phyloP scores from a whole-genome alignment of 2,329 filamentous ascomycete genomes.

The Pseudogymnoascus sp. region DNA sequence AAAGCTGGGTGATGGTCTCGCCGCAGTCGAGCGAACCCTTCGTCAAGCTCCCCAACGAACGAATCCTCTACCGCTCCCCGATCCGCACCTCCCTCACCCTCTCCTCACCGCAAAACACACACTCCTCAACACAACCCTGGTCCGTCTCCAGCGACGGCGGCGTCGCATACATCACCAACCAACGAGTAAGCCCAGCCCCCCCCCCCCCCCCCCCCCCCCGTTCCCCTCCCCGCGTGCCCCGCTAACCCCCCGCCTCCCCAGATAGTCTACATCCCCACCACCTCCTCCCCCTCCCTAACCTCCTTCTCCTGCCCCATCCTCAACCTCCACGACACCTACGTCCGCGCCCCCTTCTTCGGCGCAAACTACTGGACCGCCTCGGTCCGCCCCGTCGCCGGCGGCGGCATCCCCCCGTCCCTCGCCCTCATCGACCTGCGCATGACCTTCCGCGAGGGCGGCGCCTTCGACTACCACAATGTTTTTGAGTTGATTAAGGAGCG shows the following conservation, averaged over 20 bases:
- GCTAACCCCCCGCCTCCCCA: slow-evolving; percentile 32
- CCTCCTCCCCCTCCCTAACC: slow-evolving; percentile 57
- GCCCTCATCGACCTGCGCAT: slow-evolving; percentile 71
- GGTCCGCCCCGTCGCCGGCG: slow-evolving; percentile 72
- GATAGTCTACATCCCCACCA: slow-evolving; percentile 79
- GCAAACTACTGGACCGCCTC: slow-evolving; percentile 81
- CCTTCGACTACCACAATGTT: slow-evolving; percentile 75
- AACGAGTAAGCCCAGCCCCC: slow-evolving; percentile 51
- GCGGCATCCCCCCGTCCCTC: slow-evolving; percentile 68
- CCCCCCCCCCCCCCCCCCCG: neutral
- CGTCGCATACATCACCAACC: slow-evolving; percentile 72
- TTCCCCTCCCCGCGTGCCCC: slow-evolving; percentile 12
- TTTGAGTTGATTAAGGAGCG: slow-evolving; percentile 82
- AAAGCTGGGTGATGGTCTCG: slow-evolving; percentile 88
- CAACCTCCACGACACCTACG: slow-evolving; percentile 77
- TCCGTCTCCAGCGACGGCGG: slow-evolving; percentile 66
- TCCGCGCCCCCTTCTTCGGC: slow-evolving; percentile 84
- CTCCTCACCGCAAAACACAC: slow-evolving; percentile 53
- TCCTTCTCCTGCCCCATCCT: slow-evolving; percentile 86
- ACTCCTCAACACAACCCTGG: slow-evolving; percentile 54
- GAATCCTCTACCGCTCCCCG: slow-evolving; percentile 70
- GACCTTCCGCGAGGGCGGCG: slow-evolving; percentile 91
- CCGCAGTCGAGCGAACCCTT: slow-evolving; percentile 56
- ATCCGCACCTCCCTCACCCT: slow-evolving; percentile 70
- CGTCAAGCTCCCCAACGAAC: slow-evolving; percentile 77